A percentile compares a stretch with the other conserved stretches of the same genome.
Evolutionary conservation across 306 rosid genomes (phyloP).

Genomic region (Sphenostylis stenocarpa): DNA sequence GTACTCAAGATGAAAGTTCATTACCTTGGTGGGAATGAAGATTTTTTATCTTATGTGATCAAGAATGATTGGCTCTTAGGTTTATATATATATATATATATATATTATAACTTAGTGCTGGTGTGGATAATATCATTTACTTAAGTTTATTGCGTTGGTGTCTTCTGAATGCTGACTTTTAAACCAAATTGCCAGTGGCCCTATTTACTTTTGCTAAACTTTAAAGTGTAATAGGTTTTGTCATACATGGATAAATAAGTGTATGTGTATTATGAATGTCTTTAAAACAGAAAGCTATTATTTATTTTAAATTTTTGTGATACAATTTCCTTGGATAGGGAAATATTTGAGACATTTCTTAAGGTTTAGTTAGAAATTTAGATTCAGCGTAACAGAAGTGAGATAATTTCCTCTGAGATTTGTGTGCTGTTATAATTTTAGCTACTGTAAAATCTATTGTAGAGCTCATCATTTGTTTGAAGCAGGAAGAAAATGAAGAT

Average conservation of each 20-base stretch:
- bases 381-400: neutral
- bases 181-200: neutral
- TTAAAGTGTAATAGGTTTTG: neutral
- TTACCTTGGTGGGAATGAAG: neutral
- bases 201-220: neutral
- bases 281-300: neutral
- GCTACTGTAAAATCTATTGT: neutral
- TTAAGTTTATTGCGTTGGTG: neutral
- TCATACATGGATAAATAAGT: neutral
- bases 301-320: neutral
- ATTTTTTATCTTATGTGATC: neutral
- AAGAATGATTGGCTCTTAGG: neutral
- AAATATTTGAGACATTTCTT: neutral
- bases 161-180: neutral
- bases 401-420: neutral
- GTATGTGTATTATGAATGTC: neutral
- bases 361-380: neutral
- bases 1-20: neutral
- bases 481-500: conserved; percentile 39
- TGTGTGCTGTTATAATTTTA: neutral
- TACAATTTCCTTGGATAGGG: neutral
- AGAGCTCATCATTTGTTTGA: conserved; percentile 7
- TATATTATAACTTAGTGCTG: neutral
- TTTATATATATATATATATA: no score
- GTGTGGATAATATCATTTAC: neutral